A percentile compares a stretch with the other conserved stretches of the same genome.
phyloP scores from a whole-genome alignment of 768 basidiomycete genomes.

The Auriscalpium vulgare region DNA sequence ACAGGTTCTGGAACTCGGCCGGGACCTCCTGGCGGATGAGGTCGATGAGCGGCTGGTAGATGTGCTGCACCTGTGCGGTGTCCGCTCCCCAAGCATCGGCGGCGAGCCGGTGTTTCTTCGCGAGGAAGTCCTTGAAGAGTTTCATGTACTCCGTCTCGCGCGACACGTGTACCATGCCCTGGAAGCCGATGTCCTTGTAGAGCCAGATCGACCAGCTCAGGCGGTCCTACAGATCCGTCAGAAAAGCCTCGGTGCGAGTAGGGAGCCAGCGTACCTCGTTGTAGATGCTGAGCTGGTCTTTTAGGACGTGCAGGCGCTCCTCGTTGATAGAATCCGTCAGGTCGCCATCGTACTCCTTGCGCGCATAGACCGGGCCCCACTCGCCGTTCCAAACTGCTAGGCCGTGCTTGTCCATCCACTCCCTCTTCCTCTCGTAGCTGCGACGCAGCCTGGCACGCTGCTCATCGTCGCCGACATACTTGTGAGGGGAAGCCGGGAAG shows the following conservation, averaged over 20 bases:
- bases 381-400: slow-evolving; percentile 77
- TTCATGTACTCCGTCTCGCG: slow-evolving; percentile 64
- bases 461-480: slow-evolving; percentile 43
- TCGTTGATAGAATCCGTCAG: slow-evolving; percentile 61
- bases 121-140: slow-evolving; percentile 59
- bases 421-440: slow-evolving; percentile 66
- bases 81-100: slow-evolving; percentile 77
- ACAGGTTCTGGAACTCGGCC: slow-evolving; percentile 43
- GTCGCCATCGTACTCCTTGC: slow-evolving; percentile 42
- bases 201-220: slow-evolving; percentile 83
- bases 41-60: slow-evolving; percentile 60
- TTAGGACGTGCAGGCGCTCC: slow-evolving; percentile 53
- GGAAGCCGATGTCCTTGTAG: slow-evolving; percentile 83
- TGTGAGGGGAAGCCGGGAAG: slow-evolving; percentile 53
- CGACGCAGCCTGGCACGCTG: slow-evolving; percentile 44
- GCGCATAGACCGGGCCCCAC: slow-evolving; percentile 77
- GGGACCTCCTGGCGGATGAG: slow-evolving; percentile 52
- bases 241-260: background rate
- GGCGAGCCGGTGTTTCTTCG: slow-evolving; percentile 72
- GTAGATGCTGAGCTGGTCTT: slow-evolving; percentile 71
- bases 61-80: slow-evolving; percentile 40
- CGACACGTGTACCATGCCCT: slow-evolving; percentile 76
- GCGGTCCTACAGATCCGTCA: slow-evolving; percentile 35
- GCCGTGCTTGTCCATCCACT: slow-evolving; percentile 64
- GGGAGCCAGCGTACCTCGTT: slow-evolving; percentile 34